Evolutionary conservation across 352 stramenopile species (phyloP).

Genomic region (Globisporangium splendens): DNA sequence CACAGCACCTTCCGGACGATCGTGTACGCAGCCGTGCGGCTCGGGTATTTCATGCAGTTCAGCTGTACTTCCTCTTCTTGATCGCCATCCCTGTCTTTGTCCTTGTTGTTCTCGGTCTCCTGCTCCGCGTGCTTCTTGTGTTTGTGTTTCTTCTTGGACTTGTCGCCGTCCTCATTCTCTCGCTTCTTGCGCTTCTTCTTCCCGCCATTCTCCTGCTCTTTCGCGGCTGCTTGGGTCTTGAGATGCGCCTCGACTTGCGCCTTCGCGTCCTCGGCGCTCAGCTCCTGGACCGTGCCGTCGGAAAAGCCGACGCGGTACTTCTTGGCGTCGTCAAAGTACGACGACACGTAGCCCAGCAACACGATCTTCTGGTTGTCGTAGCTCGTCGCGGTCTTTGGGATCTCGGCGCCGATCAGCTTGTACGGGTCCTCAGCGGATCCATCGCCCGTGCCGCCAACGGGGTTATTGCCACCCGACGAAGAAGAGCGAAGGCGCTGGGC

Average conservation of each 20-base stretch:
- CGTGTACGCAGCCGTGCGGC: conserved; percentile 36
- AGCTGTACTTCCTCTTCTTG: conserved; percentile 23
- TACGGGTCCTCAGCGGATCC: conserved; percentile 28
- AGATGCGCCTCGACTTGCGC: conserved; percentile 6
- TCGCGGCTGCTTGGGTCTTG: neutral
- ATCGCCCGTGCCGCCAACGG: neutral
- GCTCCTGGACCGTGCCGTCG: conserved; percentile 39
- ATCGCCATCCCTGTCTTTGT: conserved; percentile 10
- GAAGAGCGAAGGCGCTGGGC: too few relatives aligned
- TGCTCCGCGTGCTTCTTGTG: neutral
- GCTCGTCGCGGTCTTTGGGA: conserved; percentile 41
- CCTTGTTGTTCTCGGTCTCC: neutral
- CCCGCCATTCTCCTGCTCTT: neutral
- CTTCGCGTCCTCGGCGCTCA: conserved; percentile 37
- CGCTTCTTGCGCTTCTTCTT: conserved; percentile 16
- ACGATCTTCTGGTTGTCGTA: conserved; percentile 44
- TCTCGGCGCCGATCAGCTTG: conserved; percentile 28
- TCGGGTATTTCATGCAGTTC: conserved; percentile 45
- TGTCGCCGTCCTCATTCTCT: conserved; percentile 10
- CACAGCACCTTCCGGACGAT: conserved; percentile 46
- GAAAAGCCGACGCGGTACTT: conserved; percentile 46
- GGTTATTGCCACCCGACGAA: too few relatives aligned
- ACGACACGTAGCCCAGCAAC: conserved; percentile 36
- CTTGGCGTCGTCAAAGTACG: conserved; percentile 38
- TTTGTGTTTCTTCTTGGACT: conserved; percentile 22